Evolutionary conservation across 2,329 filamentous ascomycete species (phyloP).

Genomic region (Cladorrhinum sp.): DNA sequence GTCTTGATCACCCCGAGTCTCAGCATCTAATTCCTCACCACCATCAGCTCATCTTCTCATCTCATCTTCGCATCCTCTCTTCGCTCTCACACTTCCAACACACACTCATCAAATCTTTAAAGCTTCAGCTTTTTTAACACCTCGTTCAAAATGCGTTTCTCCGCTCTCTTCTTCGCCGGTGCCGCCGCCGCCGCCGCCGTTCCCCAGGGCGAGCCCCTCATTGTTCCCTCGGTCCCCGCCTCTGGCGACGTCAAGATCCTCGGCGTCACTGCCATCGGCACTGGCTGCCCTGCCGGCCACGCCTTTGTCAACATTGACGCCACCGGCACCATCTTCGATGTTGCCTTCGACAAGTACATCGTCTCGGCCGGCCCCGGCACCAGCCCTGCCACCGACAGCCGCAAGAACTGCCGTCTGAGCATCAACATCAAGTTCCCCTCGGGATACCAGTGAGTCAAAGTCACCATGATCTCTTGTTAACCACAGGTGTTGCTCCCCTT

Average conservation of each 20-base stretch:
- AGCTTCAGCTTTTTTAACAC: slow-evolving; percentile 6
- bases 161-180: slow-evolving; percentile 17
- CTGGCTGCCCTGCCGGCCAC: slow-evolving; percentile 27
- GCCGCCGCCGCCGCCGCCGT: slow-evolving; percentile 15
- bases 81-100: not conserved
- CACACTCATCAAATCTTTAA: slow-evolving; percentile 1
- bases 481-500: too few relatives aligned
- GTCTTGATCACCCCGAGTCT: slow-evolving; percentile 4
- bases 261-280: slow-evolving; percentile 27
- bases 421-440: slow-evolving; percentile 29
- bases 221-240: slow-evolving; percentile 5
- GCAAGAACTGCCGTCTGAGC: slow-evolving; percentile 31
- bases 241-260: slow-evolving; percentile 25
- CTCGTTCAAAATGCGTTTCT: slow-evolving; percentile 20
- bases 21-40: not conserved
- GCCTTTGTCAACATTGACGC: slow-evolving; percentile 28
- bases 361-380: slow-evolving; percentile 31
- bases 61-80: slow-evolving; percentile 2
- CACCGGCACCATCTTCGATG: slow-evolving; percentile 30
- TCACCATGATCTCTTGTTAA: not conserved
- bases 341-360: slow-evolving; percentile 31
- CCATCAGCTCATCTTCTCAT: not conserved
- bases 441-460: slow-evolving; percentile 28
- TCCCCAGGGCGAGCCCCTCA: slow-evolving; percentile 3
- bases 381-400: slow-evolving; percentile 22